These are phyloP conservation scores for Haplographium delicatum DNA, from an alignment of 495 filamentous ascomycete genomes.

Conservation along the genomic window DNA sequence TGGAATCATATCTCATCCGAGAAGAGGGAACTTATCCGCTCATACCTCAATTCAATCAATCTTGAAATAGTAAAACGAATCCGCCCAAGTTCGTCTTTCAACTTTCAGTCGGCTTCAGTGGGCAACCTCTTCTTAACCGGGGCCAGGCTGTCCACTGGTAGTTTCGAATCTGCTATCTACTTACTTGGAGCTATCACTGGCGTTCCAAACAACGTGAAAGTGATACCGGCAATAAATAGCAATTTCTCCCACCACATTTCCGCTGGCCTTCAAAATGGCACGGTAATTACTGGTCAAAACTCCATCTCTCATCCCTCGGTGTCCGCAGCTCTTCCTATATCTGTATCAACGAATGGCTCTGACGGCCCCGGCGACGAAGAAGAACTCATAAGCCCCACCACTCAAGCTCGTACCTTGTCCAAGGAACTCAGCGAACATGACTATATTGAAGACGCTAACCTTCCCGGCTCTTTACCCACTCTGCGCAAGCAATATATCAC, in stretches of 20 bases:
- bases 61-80: constrained; percentile 86
- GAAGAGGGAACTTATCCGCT: constrained; percentile 88
- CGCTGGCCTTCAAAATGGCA: constrained; percentile 70
- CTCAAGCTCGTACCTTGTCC: constrained; percentile 3
- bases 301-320: constrained; percentile 76
- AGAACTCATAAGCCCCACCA: constrained; percentile 2
- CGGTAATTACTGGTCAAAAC: constrained; percentile 85
- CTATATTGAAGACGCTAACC: constrained; percentile 74
- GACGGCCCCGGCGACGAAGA: not conserved
- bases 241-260: constrained; percentile 94
- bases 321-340: constrained; percentile 33
- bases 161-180: constrained; percentile 77
- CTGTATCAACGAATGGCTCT: not conserved
- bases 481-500: constrained; percentile 73
- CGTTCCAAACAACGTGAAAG: constrained; percentile 66
- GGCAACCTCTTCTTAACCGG: constrained; percentile 92
- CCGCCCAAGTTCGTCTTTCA: constrained; percentile 72
- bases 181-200: constrained; percentile 75
- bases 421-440: constrained; percentile 37
- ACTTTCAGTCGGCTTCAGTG: constrained; percentile 84
- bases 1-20: constrained; percentile 73
- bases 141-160: constrained; percentile 74
- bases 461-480: constrained; percentile 75
- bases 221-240: constrained; percentile 86
- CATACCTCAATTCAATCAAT: constrained; percentile 81